phyloP scores from a whole-genome alignment of 768 basidiomycete species.

The Amanita pseudoporphyria region DNA sequence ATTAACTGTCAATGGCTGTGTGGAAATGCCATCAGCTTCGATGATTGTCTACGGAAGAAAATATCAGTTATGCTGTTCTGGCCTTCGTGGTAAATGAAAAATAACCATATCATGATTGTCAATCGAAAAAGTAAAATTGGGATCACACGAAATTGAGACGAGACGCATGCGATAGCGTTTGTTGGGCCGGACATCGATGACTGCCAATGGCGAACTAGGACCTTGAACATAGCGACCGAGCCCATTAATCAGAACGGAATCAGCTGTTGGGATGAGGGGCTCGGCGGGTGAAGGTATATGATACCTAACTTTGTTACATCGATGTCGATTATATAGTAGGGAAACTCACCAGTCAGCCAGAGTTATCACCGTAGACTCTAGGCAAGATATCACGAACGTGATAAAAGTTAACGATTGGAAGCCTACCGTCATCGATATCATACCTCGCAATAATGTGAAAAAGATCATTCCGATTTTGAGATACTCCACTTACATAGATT shows the following conservation, averaged over 20 bases:
- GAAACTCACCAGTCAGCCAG: slow-evolving; percentile 36
- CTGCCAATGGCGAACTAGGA: slow-evolving; percentile 27
- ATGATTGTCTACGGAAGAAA: slow-evolving; percentile 21
- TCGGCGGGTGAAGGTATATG: slow-evolving; percentile 20
- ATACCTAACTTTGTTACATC: slow-evolving; percentile 21
- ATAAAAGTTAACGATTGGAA: background rate
- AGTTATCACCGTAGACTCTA: slow-evolving; percentile 33
- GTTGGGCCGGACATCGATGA: slow-evolving; percentile 31
- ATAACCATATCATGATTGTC: slow-evolving; percentile 27
- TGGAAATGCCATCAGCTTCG: slow-evolving; percentile 28
- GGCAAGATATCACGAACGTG: background rate
- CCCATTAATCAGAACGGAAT: slow-evolving; percentile 46
- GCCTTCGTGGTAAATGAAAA: background rate
- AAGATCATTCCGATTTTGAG: background rate
- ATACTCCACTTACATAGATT: slow-evolving; percentile 1
- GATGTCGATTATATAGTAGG: background rate
- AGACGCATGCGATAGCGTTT: slow-evolving; percentile 47
- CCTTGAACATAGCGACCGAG: slow-evolving; percentile 36
- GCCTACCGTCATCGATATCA: slow-evolving; percentile 17
- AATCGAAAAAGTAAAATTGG: slow-evolving; percentile 34
- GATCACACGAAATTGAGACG: slow-evolving; percentile 41
- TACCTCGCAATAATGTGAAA: slow-evolving; percentile 9
- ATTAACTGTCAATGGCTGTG: slow-evolving; percentile 26
- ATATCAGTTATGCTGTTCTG: background rate
- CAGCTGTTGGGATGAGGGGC: slow-evolving; percentile 12